Percentiles rank a stretch among this genome's conserved stretches.
Evolutionary conservation across 1,284 basidiomycete species (phyloP).

Genomic region (Cryptococcus sp.): DNA sequence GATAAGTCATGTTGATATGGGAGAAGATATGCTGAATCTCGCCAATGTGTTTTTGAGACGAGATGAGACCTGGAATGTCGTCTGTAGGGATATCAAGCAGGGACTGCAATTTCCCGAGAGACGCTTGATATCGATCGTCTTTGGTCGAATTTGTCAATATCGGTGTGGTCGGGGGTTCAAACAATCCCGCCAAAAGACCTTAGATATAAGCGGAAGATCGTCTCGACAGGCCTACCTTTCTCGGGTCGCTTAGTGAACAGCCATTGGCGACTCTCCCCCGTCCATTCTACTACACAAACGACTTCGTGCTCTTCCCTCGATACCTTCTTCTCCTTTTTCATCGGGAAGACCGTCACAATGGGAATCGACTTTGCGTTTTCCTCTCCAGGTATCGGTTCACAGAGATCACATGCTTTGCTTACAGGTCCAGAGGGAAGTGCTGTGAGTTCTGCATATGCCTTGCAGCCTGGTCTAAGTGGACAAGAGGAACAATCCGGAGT

Average conservation of each 20-base stretch:
- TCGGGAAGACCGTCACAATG: constrained; percentile 70
- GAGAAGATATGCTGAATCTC: constrained; percentile 78
- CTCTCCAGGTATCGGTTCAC: constrained; percentile 58
- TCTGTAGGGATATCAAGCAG: constrained; percentile 3
- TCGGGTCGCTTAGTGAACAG: constrained; percentile 75
- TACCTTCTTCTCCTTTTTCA: constrained; percentile 79
- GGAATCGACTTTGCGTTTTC: constrained; percentile 12
- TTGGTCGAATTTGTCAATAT: constrained; percentile 6
- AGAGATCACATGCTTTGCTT: constrained; percentile 62
- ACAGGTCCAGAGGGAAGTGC: constrained; percentile 9
- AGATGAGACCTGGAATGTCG: not conserved
- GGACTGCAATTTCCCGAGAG: constrained; percentile 1
- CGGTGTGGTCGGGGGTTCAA: constrained; percentile 41
- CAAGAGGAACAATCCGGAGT: constrained; percentile 69
- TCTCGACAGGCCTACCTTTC: constrained; percentile 57
- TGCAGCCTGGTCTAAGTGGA: constrained; percentile 65
- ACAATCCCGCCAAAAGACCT: constrained; percentile 84
- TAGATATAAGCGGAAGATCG: not conserved
- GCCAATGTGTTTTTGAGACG: not conserved
- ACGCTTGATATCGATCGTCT: constrained; percentile 7
- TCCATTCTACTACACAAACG: constrained; percentile 81
- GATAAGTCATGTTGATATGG: constrained; percentile 86
- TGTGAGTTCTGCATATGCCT: constrained; percentile 55
- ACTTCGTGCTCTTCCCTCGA: constrained; percentile 77
- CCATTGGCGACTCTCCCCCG: constrained; percentile 52